Evolutionary conservation across 2,329 filamentous ascomycete species (phyloP), one percentile per base, ranked within the genome.

Genomic region (Sarocladiaceae sp.): DNA sequence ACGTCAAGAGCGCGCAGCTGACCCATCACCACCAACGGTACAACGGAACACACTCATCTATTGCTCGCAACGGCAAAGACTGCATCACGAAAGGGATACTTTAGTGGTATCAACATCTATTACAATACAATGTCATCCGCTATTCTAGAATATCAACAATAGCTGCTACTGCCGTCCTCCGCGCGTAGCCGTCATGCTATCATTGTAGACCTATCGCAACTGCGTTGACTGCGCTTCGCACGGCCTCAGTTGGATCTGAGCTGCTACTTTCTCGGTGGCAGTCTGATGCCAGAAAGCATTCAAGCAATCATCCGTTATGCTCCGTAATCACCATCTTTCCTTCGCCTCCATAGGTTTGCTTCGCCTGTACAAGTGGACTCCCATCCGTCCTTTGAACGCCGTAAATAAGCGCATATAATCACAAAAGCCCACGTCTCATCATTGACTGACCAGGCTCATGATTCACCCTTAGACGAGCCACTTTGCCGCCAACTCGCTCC

Each of bases 51-150:
- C n/a, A n/a, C n/a, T n/a, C n/a, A n/a, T n/a, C n/a, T n/a, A n/a
- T n/a, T n/a, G n/a, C n/a, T n/a, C n/a, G n/a, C n/a, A n/a, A n/a
- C n/a, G n/a, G n/a, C n/a, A n/a, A n/a, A n/a, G n/a, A n/a, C n/a
- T n/a, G n/a, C n/a, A n/a, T n/a, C n/a, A n/a, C n/a, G n/a, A n/a
- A n/a, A n/a, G n/a, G n/a, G n/a, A n/a, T n/a, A n/a, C n/a, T 26
- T 51, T 26, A 51, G 20, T 56, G 42, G 23, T 60, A 59, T 64
- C 64, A 64, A 61, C 62, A 60, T 72, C 68, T 72, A 71, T 70
- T 71, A 71, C 59, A 71, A 64, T 71, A 72, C 68, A 72, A 59
- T 64, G 60, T 64, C 60, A 57, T 48, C 44, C 28, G 44, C 44
- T 48, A 31, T 48, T 48, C 44, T 48, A 48, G 28, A 31, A 29